A percentile compares a stretch with the other conserved stretches of the same genome.
Evolutionary conservation across 768 basidiomycete genomes (phyloP).

Genomic region (Boletellus sp.): DNA sequence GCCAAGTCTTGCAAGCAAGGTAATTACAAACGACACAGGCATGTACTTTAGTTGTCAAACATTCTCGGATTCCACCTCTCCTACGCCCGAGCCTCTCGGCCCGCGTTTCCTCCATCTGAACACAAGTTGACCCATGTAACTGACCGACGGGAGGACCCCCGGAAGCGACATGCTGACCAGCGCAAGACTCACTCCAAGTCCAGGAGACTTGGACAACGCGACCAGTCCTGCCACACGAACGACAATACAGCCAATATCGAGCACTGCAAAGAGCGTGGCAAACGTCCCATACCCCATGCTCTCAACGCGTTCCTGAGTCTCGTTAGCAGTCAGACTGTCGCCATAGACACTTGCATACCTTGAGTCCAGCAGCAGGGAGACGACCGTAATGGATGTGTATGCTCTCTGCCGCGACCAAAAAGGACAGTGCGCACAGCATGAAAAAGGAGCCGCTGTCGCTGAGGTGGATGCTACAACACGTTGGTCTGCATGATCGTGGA

Average conservation of each 20-base stretch:
- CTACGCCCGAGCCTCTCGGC: background rate
- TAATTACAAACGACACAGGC: too few species aligned
- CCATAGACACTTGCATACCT: conserved; percentile 7
- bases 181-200: conserved; percentile 3
- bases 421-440: conserved; percentile 9
- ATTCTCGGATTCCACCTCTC: background rate
- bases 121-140: background rate
- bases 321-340: too few species aligned
- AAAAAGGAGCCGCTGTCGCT: conserved; percentile 1
- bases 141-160: background rate
- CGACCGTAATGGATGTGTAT: conserved; percentile 16
- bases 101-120: background rate
- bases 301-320: conserved; percentile 3
- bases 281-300: conserved; percentile 13
- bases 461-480: conserved; percentile 16
- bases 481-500: background rate
- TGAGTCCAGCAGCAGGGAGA: conserved; percentile 17
- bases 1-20: too few species aligned
- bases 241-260: conserved; percentile 17
- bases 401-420: conserved; percentile 19
- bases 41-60: too few species aligned
- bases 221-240: conserved; percentile 15
- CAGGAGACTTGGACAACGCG: conserved; percentile 11
- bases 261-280: conserved; percentile 13
- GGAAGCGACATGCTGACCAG: conserved; percentile 10